phyloP scores from a whole-genome alignment of 164 flowering plant genomes.

The Platanus orientalis region DNA sequence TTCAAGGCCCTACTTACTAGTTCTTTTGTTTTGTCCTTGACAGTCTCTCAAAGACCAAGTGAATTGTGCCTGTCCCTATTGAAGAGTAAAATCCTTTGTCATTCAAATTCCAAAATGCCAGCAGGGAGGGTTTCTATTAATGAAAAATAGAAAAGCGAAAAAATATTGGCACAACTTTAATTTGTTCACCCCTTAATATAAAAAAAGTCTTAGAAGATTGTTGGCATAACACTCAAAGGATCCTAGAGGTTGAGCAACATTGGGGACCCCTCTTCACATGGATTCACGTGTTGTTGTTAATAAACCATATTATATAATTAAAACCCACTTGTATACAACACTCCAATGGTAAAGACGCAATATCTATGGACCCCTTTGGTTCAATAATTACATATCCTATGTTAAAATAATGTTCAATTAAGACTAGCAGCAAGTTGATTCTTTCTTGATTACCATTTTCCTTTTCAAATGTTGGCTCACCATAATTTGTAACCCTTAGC shows the following conservation, averaged over 20 bases:
- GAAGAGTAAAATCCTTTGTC: not conserved
- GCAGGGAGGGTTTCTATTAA: not conserved
- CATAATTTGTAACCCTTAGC: slow-evolving; percentile 7
- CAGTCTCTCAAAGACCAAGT: not conserved
- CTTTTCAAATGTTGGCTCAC: slow-evolving; percentile 7
- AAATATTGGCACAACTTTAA: not conserved
- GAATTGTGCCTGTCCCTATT: not conserved
- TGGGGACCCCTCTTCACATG: slow-evolving; percentile 56
- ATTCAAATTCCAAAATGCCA: not conserved
- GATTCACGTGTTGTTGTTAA: slow-evolving; percentile 37
- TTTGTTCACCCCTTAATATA: not conserved
- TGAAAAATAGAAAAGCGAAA: not conserved
- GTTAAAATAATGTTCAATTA: slow-evolving; percentile 12
- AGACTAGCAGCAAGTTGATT: slow-evolving; percentile 15
- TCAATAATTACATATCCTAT: slow-evolving; percentile 18
- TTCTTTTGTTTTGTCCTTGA: not conserved
- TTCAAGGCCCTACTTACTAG: not conserved
- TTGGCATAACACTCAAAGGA: slow-evolving; percentile 22
- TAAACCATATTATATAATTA: slow-evolving; percentile 18
- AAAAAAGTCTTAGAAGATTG: not conserved
- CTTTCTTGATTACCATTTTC: slow-evolving; percentile 13
- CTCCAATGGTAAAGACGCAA: slow-evolving; percentile 26
- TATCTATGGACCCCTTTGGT: slow-evolving; percentile 21
- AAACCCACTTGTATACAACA: slow-evolving; percentile 27
- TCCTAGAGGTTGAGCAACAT: slow-evolving; percentile 20